Percentiles rank a stretch among this genome's conserved stretches.
phyloP scores from a whole-genome alignment of 345 rosid species.

The Melaleuca alternifolia region DNA sequence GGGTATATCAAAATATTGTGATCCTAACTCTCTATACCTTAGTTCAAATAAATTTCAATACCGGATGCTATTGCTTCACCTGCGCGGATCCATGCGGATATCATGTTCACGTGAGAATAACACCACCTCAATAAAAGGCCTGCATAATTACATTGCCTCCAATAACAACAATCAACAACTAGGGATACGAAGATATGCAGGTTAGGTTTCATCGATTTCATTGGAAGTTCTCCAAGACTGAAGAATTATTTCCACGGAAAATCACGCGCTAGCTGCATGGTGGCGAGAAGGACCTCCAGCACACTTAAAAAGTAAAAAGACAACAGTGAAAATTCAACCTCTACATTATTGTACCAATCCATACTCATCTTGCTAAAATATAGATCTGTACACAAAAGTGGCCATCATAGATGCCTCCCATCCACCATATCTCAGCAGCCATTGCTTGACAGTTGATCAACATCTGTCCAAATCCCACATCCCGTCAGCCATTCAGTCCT shows the following conservation, averaged over 20 bases:
- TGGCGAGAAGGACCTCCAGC: not conserved
- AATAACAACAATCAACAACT: not conserved
- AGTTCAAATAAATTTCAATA: not conserved
- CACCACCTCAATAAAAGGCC: not conserved
- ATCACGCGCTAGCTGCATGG: not conserved
- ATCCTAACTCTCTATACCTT: not conserved
- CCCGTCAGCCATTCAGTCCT: conserved; percentile 1
- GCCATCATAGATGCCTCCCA: not conserved
- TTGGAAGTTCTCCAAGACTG: not conserved
- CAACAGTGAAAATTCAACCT: not conserved
- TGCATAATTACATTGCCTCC: not conserved
- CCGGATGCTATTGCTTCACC: not conserved
- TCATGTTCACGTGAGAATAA: not conserved
- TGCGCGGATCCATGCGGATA: not conserved
- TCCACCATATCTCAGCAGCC: not conserved
- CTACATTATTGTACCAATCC: not conserved
- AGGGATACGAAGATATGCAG: not conserved
- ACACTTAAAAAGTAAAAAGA: not conserved
- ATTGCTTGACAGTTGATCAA: not conserved
- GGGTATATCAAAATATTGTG: not conserved
- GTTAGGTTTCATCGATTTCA: not conserved
- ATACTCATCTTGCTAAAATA: not conserved
- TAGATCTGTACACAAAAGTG: not conserved
- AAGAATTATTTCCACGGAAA: not conserved
- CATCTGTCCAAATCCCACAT: not conserved